These are phyloP conservation scores for Nissolia schottii DNA, from an alignment of 306 rosid genomes.

Conservation along the genomic window DNA sequence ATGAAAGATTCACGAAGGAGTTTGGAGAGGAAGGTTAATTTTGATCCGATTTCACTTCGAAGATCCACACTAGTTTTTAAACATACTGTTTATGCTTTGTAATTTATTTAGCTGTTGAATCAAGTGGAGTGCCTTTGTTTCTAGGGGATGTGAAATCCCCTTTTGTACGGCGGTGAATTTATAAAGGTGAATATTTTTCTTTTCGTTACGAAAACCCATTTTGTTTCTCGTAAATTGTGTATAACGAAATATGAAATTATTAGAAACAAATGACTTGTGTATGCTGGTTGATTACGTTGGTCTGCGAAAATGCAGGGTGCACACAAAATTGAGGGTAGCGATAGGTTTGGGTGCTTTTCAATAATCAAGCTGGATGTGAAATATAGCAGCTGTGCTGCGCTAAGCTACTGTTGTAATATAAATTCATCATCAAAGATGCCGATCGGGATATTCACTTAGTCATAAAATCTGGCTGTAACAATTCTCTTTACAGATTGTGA, in stretches of 20 bases:
- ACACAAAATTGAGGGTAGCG: not conserved
- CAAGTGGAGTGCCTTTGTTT: conserved; percentile 34
- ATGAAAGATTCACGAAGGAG: conserved; percentile 93
- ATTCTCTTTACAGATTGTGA: not conserved
- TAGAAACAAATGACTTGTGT: conserved; percentile 26
- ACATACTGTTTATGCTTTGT: conserved; percentile 36
- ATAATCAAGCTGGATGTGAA: not conserved
- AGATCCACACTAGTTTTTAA: conserved; percentile 29
- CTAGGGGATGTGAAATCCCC: conserved; percentile 35
- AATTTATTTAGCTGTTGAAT: conserved; percentile 40
- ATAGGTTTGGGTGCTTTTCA: not conserved
- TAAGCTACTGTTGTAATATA: not conserved
- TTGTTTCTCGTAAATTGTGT: conserved; percentile 50
- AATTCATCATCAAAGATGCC: not conserved
- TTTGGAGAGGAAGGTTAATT: conserved; percentile 98
- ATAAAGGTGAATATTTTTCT: conserved; percentile 21
- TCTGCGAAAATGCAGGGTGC: not conserved
- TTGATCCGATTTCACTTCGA: conserved; percentile 31
- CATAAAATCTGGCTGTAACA: not conserved
- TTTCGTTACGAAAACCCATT: conserved; percentile 5
- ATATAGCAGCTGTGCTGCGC: not conserved
- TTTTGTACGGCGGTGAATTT: conserved; percentile 45
- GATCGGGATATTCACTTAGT: not conserved
- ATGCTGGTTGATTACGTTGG: conserved; percentile 7
- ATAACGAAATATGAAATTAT: conserved; percentile 33